Conservation (phyloP, 768 basidiomycete species). For the Sistotremastrum niveocremeum region DNA sequence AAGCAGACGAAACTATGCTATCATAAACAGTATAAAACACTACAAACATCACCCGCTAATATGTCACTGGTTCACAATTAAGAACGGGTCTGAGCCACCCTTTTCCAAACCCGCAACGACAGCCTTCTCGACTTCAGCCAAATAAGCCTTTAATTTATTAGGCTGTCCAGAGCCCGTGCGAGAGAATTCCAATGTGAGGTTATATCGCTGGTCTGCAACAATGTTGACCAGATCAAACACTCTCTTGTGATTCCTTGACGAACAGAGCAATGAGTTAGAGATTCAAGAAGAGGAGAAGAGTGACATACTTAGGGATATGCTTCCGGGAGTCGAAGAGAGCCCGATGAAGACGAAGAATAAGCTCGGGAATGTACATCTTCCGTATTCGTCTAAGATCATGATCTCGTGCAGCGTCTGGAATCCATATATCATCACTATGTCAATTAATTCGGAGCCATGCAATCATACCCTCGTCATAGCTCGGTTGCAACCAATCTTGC, state of each 20-base stretch:
- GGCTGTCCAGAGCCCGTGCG: constrained; percentile 34
- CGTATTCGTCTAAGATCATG: constrained; percentile 70
- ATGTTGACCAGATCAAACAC: constrained; percentile 69
- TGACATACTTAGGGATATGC: constrained; percentile 50
- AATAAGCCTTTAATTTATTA: constrained; percentile 49
- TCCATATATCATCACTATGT: neutral
- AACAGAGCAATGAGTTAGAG: neutral
- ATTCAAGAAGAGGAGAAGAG: neutral
- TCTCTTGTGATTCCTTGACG: constrained; percentile 55
- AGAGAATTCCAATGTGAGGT: constrained; percentile 76
- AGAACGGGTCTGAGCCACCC: constrained; percentile 69
- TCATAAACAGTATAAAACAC: too few relatives aligned
- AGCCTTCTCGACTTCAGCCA: constrained; percentile 58
- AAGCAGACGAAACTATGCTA: too few relatives aligned
- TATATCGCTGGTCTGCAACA: constrained; percentile 79
- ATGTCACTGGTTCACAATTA: constrained; percentile 17
- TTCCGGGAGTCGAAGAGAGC: constrained; percentile 51
- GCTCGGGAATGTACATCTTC: constrained; percentile 79
- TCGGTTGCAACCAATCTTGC: constrained; percentile 59
- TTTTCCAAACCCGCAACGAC: constrained; percentile 57
- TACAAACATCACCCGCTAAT: too few relatives aligned
- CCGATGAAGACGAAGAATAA: constrained; percentile 74
- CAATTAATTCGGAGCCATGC: too few relatives aligned
- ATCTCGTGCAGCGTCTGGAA: constrained; percentile 36
- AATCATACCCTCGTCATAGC: constrained; percentile 18